A percentile compares a stretch with the other conserved stretches of the same genome.
Evolutionary conservation across 208 protist species (phyloP).

Genomic region (Trypanosomatidae sp.): DNA sequence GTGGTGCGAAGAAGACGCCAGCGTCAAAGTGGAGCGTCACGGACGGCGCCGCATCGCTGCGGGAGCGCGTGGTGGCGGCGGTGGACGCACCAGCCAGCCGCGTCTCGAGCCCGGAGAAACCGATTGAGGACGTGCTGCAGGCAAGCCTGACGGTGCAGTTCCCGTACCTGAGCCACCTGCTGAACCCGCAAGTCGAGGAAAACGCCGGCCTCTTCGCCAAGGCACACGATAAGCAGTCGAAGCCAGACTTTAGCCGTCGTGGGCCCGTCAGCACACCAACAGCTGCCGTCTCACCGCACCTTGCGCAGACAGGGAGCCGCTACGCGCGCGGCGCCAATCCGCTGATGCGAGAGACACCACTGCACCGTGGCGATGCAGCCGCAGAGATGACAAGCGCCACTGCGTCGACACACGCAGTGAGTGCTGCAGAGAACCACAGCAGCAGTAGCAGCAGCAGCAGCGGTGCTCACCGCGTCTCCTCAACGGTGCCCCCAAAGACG

Average conservation of each 20-base stretch:
- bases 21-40: not conserved
- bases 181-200: constrained; percentile 66
- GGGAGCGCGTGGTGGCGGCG: constrained; percentile 12
- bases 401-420: constrained; percentile 11
- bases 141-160: constrained; percentile 71
- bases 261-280: not conserved
- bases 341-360: constrained; percentile 64
- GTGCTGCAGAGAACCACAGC: not conserved
- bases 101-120: not conserved
- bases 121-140: constrained; percentile 45
- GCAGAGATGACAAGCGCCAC: too few relatives aligned
- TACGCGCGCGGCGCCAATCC: constrained; percentile 52
- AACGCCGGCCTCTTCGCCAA: constrained; percentile 42
- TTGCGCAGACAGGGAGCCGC: constrained; percentile 22
- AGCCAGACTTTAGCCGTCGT: constrained; percentile 10
- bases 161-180: constrained; percentile 73
- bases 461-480: not conserved
- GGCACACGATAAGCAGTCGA: constrained; percentile 23
- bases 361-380: too few relatives aligned
- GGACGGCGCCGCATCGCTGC: not conserved
- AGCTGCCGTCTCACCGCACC: not conserved
- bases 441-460: not conserved
- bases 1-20: too few relatives aligned
- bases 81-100: not conserved
- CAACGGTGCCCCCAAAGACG: not conserved